Percentiles rank a stretch among this genome's conserved stretches.
Conservation (phyloP, 1,139 yeast genomes). For the Torulaspora pretoriensis region DNA sequence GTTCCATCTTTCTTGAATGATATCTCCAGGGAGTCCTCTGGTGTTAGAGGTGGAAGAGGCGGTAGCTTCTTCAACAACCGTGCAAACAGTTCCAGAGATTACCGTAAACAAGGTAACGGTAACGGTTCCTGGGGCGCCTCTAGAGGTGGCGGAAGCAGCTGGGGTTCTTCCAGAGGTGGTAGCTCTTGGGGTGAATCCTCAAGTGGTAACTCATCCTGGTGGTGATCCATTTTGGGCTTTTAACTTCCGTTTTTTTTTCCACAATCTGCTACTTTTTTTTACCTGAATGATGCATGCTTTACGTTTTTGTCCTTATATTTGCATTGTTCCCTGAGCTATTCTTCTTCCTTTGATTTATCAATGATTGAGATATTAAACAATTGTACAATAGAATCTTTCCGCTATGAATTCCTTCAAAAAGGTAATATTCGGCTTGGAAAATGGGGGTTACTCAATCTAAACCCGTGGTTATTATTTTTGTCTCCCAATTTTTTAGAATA, state of each 20-base stretch:
- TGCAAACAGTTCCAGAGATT: slow-evolving; percentile 47
- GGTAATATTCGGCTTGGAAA: slow-evolving; percentile 8
- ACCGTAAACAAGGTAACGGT: slow-evolving; percentile 46
- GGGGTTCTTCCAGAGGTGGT: slow-evolving; percentile 36
- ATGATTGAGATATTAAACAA: slow-evolving; percentile 26
- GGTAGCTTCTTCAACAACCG: slow-evolving; percentile 34
- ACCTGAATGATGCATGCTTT: slow-evolving; percentile 10
- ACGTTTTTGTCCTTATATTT: slow-evolving; percentile 11
- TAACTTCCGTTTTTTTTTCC: slow-evolving; percentile 15
- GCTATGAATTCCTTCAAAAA: slow-evolving; percentile 5
- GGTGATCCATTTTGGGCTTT: slow-evolving; percentile 16
- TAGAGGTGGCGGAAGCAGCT: slow-evolving; percentile 36
- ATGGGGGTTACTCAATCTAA: slow-evolving; percentile 8
- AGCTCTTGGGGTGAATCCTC: slow-evolving; percentile 33
- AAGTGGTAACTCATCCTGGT: slow-evolving; percentile 33
- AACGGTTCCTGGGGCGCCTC: slow-evolving; percentile 36
- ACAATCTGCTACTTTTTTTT: slow-evolving; percentile 16
- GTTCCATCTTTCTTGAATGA: slow-evolving; percentile 83
- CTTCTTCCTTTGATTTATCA: slow-evolving; percentile 12
- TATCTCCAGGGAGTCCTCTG: slow-evolving; percentile 72
- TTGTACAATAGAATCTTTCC: slow-evolving; percentile 24
- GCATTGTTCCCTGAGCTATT: slow-evolving; percentile 15
- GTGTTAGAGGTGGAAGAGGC: slow-evolving; percentile 56
- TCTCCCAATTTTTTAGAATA: slow-evolving; percentile 8
- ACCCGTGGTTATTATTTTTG: slow-evolving; percentile 8